Conservation (phyloP, 1,284 basidiomycete species). For the Tilletia indica region DNA sequence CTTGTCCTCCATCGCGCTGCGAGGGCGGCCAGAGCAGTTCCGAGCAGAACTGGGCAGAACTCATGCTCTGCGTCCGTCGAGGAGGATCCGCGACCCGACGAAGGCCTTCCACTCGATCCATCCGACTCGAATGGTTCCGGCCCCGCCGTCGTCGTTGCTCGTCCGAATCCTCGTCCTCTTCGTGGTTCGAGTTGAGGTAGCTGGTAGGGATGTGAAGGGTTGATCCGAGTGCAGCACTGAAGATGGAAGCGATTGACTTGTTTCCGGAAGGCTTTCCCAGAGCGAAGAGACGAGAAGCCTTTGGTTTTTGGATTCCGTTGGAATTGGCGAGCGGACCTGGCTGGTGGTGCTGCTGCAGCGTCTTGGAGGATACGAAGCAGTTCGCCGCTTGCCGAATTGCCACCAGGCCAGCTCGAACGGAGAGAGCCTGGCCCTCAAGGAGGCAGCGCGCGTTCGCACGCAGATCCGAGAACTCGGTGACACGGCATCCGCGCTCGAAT, state of each 20-base stretch:
- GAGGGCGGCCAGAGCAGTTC: not conserved
- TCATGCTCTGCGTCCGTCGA: no score
- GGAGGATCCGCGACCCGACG: no score
- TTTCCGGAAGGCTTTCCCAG: not conserved
- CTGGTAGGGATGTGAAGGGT: not conserved
- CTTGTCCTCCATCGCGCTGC: not conserved
- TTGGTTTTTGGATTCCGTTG: not conserved
- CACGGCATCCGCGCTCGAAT: conserved; percentile 22
- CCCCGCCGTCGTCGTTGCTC: not conserved
- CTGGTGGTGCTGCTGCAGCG: not conserved
- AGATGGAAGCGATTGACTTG: conserved; percentile 9
- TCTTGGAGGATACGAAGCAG: not conserved
- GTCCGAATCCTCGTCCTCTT: not conserved
- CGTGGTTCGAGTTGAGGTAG: not conserved
- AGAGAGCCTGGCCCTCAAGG: conserved; percentile 24
- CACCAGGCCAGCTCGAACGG: conserved; percentile 7
- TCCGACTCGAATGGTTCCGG: not conserved
- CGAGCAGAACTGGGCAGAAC: not conserved
- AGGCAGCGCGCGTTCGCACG: conserved; percentile 24
- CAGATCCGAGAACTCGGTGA: conserved; percentile 22
- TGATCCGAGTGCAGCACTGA: not conserved
- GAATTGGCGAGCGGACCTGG: not conserved
- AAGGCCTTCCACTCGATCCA: not conserved
- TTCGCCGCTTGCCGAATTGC: no score
- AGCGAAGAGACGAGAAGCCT: not conserved